A percentile compares a stretch with the other conserved stretches of the same genome.
phyloP scores from a whole-genome alignment of 2,329 filamentous ascomycete species.

The Fusarium sp. region DNA sequence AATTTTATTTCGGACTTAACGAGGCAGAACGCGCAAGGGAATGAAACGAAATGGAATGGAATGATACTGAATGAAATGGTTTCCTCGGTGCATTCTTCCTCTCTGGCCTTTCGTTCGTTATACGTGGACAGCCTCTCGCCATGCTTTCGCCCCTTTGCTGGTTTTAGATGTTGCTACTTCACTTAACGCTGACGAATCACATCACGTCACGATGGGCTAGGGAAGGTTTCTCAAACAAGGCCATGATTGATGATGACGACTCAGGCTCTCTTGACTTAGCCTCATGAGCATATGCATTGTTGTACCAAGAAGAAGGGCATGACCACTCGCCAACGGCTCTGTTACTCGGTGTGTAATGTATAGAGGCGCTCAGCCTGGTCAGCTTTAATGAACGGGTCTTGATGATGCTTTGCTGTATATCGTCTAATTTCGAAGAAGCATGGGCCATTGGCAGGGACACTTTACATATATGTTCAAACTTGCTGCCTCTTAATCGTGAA shows the following conservation, averaged over 20 bases:
- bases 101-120: slow-evolving; percentile 19
- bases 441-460: slow-evolving; percentile 36
- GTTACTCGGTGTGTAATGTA: slow-evolving; percentile 21
- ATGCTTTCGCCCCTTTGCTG: slow-evolving; percentile 28
- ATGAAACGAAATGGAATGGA: background rate
- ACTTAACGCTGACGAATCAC: slow-evolving; percentile 1
- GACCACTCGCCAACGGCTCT: slow-evolving; percentile 9
- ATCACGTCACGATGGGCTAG: slow-evolving; percentile 14
- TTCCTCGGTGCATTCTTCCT: slow-evolving; percentile 22
- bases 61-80: slow-evolving; percentile 1
- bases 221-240: slow-evolving; percentile 23
- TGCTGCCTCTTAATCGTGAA: background rate
- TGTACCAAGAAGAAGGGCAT: slow-evolving; percentile 14
- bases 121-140: slow-evolving; percentile 28
- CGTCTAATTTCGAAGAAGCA: slow-evolving; percentile 42
- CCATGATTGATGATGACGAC: slow-evolving; percentile 34
- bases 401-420: slow-evolving; percentile 39
- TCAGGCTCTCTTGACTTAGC: slow-evolving; percentile 4
- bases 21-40: slow-evolving; percentile 28
- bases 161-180: slow-evolving; percentile 31
- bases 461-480: slow-evolving; percentile 37
- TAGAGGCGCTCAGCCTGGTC: slow-evolving; percentile 20
- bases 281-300: slow-evolving; percentile 18
- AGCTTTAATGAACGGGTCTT: slow-evolving; percentile 33
- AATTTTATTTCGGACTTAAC: slow-evolving; percentile 26